Evolutionary conservation across 2,329 filamentous ascomycete genomes (phyloP).

Genomic region (Cadophora luteo-olivacea): DNA sequence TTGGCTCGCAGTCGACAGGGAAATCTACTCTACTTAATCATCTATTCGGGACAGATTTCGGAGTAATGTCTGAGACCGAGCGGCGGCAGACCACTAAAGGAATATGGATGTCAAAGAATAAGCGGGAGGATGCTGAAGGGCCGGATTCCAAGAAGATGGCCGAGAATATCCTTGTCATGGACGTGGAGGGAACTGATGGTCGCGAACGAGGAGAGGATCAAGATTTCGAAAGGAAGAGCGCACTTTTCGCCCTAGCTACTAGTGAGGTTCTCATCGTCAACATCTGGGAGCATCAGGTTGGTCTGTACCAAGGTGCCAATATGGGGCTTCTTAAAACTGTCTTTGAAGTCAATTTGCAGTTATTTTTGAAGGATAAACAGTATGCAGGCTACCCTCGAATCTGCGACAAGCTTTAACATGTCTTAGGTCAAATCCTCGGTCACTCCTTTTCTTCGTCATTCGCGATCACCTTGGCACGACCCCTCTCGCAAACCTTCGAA

Average conservation of each 20-base stretch:
- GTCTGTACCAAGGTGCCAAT: slow-evolving; percentile 96
- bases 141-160: slow-evolving; percentile 72
- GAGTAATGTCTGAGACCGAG: slow-evolving; percentile 95
- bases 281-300: slow-evolving; percentile 99
- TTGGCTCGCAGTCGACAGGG: slow-evolving; percentile 97
- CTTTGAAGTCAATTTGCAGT: slow-evolving; percentile 96
- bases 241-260: slow-evolving; percentile 93
- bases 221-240: slow-evolving; percentile 98
- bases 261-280: slow-evolving; percentile 98
- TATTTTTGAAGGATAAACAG: slow-evolving; percentile 96
- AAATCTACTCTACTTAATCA: slow-evolving; percentile 97
- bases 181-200: slow-evolving; percentile 97
- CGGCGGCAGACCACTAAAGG: slow-evolving; percentile 97
- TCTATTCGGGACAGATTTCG: slow-evolving; percentile 94
- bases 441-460: slow-evolving; percentile 97
- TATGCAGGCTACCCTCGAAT: slow-evolving; percentile 52
- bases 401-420: slow-evolving; percentile 37
- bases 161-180: slow-evolving; percentile 98
- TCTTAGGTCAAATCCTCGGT: slow-evolving; percentile 79
- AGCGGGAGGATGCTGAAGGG: slow-evolving; percentile 60
- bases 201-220: slow-evolving; percentile 97
- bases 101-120: slow-evolving; percentile 99
- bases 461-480: slow-evolving; percentile 95
- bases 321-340: slow-evolving; percentile 99
- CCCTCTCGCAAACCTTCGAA: slow-evolving; percentile 86